These are phyloP conservation scores for Sporothrix sp. DNA, from an alignment of 2,329 filamentous ascomycete genomes.

Conservation along the genomic window DNA sequence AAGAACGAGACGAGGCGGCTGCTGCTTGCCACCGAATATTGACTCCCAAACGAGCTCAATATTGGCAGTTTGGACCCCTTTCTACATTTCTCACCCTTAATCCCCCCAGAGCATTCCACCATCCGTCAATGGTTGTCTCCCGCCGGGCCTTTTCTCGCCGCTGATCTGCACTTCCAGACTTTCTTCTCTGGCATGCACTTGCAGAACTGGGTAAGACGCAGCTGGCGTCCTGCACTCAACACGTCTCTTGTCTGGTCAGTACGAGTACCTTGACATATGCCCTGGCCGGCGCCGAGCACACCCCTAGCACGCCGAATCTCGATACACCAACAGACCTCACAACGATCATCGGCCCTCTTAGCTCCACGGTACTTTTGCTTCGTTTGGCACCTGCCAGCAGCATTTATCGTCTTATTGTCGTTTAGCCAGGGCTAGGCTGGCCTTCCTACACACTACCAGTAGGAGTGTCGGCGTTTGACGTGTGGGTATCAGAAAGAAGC, in stretches of 20 bases:
- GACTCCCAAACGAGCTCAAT: slow-evolving; percentile 2
- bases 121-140: neutral
- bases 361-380: slow-evolving; percentile 1
- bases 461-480: too few relatives aligned
- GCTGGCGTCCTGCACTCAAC: neutral
- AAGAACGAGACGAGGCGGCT: neutral
- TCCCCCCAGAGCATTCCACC: slow-evolving; percentile 1
- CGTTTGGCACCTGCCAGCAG: slow-evolving; percentile 1
- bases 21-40: neutral
- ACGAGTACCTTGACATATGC: too few relatives aligned
- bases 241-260: neutral
- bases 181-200: neutral
- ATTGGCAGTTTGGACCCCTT: neutral
- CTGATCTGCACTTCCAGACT: neutral
- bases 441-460: too few relatives aligned
- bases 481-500: too few relatives aligned
- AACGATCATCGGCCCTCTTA: too few relatives aligned
- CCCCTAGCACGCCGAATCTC: neutral
- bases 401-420: too few relatives aligned
- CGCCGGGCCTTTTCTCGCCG: neutral
- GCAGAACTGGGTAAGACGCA: neutral
- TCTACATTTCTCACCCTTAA: too few relatives aligned
- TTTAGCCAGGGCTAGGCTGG: too few relatives aligned
- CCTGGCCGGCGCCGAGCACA: too few relatives aligned
- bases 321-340: too few relatives aligned